Conservation (phyloP, 2,329 filamentous ascomycete genomes). For the Eutypa lata region DNA sequence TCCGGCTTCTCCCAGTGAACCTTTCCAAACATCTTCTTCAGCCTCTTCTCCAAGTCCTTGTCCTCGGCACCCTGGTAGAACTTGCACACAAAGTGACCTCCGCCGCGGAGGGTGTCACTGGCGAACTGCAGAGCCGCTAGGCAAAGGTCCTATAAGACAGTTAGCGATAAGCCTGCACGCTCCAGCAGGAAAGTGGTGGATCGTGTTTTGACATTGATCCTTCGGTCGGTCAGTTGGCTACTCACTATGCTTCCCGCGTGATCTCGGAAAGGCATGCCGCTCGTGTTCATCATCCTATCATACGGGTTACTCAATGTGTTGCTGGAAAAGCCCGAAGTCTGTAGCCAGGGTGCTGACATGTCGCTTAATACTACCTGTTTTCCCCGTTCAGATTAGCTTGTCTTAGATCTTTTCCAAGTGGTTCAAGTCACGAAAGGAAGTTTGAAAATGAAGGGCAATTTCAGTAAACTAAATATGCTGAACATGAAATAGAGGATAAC, state of each 20-base stretch:
- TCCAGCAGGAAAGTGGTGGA: too few species aligned
- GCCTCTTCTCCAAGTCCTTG: slow-evolving; percentile 68
- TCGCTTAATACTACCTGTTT: slow-evolving; percentile 83
- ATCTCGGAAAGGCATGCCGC: slow-evolving; percentile 80
- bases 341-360: slow-evolving; percentile 97
- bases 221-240: not conserved
- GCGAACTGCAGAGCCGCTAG: slow-evolving; percentile 80
- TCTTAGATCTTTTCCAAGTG: too few species aligned
- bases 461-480: too few species aligned
- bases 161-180: slow-evolving; percentile 1
- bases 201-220: too few species aligned
- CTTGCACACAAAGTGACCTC: slow-evolving; percentile 94
- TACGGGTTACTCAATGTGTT: slow-evolving; percentile 94
- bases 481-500: not conserved
- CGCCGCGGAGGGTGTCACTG: slow-evolving; percentile 75
- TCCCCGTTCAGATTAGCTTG: slow-evolving; percentile 5
- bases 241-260: slow-evolving; percentile 93
- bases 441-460: too few species aligned
- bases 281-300: slow-evolving; percentile 99
- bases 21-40: slow-evolving; percentile 74
- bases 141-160: slow-evolving; percentile 72
- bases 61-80: slow-evolving; percentile 94
- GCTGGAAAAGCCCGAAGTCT: slow-evolving; percentile 74
- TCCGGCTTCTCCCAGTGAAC: slow-evolving; percentile 90
- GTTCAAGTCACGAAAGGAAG: too few species aligned